Percentiles rank a stretch among this genome's conserved stretches.
phyloP scores from a whole-genome alignment of 371 early-diverging fungal species.

The Mucor piriformis region DNA sequence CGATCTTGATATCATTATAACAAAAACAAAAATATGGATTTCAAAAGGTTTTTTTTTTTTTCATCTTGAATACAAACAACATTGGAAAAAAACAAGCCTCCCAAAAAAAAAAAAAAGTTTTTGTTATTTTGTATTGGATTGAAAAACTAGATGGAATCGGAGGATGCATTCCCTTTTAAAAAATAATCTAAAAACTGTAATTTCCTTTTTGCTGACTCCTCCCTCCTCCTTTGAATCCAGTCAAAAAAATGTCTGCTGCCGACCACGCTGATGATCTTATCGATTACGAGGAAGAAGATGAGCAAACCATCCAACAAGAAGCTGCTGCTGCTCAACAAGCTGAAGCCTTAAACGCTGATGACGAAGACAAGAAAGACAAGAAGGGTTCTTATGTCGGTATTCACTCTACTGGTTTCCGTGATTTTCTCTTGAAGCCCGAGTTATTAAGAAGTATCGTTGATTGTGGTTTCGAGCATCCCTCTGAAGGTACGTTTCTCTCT shows the following conservation, averaged over 20 bases:
- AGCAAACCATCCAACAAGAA: conserved; percentile 59
- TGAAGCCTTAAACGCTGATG: conserved; percentile 45
- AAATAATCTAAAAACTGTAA: too few species aligned
- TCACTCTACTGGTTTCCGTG: conserved; percentile 98
- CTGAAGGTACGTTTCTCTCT: conserved; percentile 71
- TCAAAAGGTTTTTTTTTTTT: not conserved
- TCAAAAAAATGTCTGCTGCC: conserved; percentile 28
- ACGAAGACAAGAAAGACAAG: conserved; percentile 79
- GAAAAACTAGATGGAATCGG: too few species aligned
- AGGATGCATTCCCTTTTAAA: too few species aligned
- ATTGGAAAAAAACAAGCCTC: not conserved
- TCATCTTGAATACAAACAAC: not conserved
- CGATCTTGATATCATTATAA: conserved; percentile 5
- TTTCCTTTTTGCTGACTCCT: too few species aligned
- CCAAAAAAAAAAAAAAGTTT: not conserved
- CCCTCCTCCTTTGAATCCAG: not conserved
- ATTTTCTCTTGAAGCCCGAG: conserved; percentile 96
- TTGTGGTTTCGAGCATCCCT: conserved; percentile 99
- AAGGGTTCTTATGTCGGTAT: conserved; percentile 97
- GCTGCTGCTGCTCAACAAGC: conserved; percentile 36
- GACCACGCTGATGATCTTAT: conserved; percentile 90
- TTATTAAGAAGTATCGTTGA: conserved; percentile 93
- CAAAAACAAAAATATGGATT: not conserved
- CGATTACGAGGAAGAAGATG: conserved; percentile 94
- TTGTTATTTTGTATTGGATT: too few species aligned